A percentile compares a stretch with the other conserved stretches of the same genome.
These are phyloP conservation scores for Botryosphaeria dothidea DNA, from an alignment of 2,329 filamentous ascomycete species.

Conservation along the genomic window DNA sequence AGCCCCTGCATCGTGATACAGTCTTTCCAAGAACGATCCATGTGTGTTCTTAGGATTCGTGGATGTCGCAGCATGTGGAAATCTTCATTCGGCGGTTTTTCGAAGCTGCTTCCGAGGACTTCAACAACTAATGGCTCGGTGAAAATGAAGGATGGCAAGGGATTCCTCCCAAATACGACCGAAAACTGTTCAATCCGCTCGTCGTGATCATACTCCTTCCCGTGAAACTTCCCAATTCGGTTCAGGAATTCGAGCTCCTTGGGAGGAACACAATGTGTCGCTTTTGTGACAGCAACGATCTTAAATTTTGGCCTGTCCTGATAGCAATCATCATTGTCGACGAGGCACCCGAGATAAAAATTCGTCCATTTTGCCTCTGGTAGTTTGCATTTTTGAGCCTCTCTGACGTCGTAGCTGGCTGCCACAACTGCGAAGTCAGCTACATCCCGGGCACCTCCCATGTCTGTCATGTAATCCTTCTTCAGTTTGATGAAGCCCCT, in stretches of 20 bases:
- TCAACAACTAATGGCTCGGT: slow-evolving; percentile 75
- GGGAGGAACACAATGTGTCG: slow-evolving; percentile 47
- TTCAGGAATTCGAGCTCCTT: slow-evolving; percentile 47
- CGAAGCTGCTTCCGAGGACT: slow-evolving; percentile 76
- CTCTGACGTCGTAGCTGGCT: slow-evolving; percentile 67
- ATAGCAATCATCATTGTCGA: slow-evolving; percentile 62
- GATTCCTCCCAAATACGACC: slow-evolving; percentile 18
- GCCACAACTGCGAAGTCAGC: slow-evolving; percentile 82
- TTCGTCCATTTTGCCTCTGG: slow-evolving; percentile 70
- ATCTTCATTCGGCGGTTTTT: slow-evolving; percentile 66
- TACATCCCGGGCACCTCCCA: slow-evolving; percentile 66
- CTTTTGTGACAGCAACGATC: slow-evolving; percentile 60
- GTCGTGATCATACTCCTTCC: slow-evolving; percentile 30
- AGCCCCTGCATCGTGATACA: slow-evolving; percentile 69
- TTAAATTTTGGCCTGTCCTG: slow-evolving; percentile 61
- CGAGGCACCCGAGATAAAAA: slow-evolving; percentile 76
- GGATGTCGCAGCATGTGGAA: slow-evolving; percentile 80
- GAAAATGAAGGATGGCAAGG: slow-evolving; percentile 58
- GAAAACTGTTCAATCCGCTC: slow-evolving; percentile 19
- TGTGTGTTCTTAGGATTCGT: slow-evolving; percentile 72
- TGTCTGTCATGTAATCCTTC: slow-evolving; percentile 76
- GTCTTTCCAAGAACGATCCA: slow-evolving; percentile 70
- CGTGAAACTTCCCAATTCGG: slow-evolving; percentile 39
- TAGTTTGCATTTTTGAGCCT: slow-evolving; percentile 58
- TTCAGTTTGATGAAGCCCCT: slow-evolving; percentile 76